Evolutionary conservation across 2,329 filamentous ascomycete species (phyloP).

Genomic region (Verticillium longisporum): DNA sequence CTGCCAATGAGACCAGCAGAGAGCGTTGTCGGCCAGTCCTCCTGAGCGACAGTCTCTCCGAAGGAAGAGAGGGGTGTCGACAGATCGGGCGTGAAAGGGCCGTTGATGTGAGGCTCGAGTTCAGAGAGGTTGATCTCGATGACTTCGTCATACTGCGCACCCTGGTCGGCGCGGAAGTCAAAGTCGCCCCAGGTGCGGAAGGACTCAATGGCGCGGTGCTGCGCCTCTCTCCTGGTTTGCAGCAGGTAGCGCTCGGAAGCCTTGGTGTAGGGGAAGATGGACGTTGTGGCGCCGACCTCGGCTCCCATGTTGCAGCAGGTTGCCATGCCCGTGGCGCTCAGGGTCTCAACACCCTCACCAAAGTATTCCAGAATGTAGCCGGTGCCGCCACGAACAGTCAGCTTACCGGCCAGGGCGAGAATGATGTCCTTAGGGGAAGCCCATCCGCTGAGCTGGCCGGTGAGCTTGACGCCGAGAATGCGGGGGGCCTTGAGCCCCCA

Average conservation of each 20-base stretch:
- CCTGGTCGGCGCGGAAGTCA: slow-evolving; percentile 65
- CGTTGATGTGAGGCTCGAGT: slow-evolving; percentile 94
- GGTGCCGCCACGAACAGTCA: slow-evolving; percentile 91
- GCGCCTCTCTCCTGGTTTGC: slow-evolving; percentile 64
- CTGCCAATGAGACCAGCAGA: slow-evolving; percentile 93
- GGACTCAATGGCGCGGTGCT: slow-evolving; percentile 6
- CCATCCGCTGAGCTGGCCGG: slow-evolving; percentile 83
- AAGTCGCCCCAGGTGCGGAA: slow-evolving; percentile 11
- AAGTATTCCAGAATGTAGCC: slow-evolving; percentile 94
- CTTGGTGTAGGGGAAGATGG: slow-evolving; percentile 85
- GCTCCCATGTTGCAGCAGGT: slow-evolving; percentile 86
- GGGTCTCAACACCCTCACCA: slow-evolving; percentile 78
- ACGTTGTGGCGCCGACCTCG: slow-evolving; percentile 93
- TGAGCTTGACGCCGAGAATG: slow-evolving; percentile 77
- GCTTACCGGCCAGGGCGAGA: slow-evolving; percentile 75
- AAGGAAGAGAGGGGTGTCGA: slow-evolving; percentile 90
- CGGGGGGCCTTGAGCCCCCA: slow-evolving; percentile 97
- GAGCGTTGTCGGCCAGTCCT: slow-evolving; percentile 85
- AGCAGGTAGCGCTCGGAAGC: slow-evolving; percentile 80
- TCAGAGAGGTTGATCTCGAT: slow-evolving; percentile 85
- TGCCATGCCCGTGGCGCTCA: slow-evolving; percentile 90
- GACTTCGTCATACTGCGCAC: slow-evolving; percentile 81
- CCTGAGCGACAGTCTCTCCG: slow-evolving; percentile 72
- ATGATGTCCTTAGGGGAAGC: slow-evolving; percentile 94
- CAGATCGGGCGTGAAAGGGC: slow-evolving; percentile 91